Base-by-base conservation (phyloP, 768 basidiomycete genomes). In the Lanmaoa pseudosensibilis region DNA sequence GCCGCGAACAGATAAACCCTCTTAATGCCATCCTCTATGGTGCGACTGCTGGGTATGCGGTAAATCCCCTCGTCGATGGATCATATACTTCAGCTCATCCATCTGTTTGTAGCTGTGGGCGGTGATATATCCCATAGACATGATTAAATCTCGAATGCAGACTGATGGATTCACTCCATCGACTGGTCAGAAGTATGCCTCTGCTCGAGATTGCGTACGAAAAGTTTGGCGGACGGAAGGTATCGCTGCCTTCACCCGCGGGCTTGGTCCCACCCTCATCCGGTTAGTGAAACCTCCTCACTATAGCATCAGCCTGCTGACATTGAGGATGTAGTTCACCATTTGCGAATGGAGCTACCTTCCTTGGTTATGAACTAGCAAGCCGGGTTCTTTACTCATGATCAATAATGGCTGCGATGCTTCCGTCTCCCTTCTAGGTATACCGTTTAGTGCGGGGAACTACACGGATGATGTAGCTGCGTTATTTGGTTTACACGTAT, bases 321-420 rank as follows among this genome's bases (percentile, higher is more conserved):
- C 38, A 46, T 34, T 8, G n/a, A 23, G 44, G 58, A 55, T 43
- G 18, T 51, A 94, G 92, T 65, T 94, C 92, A 3, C 95, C 94
- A 1, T 96, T 97, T 65, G 95, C 95, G 12, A 98, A 98, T 64
- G 96, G 94, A 19, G 93, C 93, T 1, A 98, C 96, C 0, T 98
- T 98, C 81, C 83, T 96, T 54, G 94, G 92, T 1, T 98, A 94
- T 66, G 96, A 98, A 78, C 80, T 98, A 75, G 92, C 92, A 43
- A 93, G 85, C 74, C 82, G 94, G 45, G 59, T 84, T 41, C 74
- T 91, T 57, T 84, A 83, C 65, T 68, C 69, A 19, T 72, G 27
- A 65, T 50, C 11, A 16, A 56, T 46, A 16, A 56, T 46, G n/a
- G 23, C 27, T 16, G 33, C 23, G 46, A 50, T 23, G 4, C 36